Conservation (phyloP, 2,329 filamentous ascomycete genomes). For the Lasiodiplodia sp. region DNA sequence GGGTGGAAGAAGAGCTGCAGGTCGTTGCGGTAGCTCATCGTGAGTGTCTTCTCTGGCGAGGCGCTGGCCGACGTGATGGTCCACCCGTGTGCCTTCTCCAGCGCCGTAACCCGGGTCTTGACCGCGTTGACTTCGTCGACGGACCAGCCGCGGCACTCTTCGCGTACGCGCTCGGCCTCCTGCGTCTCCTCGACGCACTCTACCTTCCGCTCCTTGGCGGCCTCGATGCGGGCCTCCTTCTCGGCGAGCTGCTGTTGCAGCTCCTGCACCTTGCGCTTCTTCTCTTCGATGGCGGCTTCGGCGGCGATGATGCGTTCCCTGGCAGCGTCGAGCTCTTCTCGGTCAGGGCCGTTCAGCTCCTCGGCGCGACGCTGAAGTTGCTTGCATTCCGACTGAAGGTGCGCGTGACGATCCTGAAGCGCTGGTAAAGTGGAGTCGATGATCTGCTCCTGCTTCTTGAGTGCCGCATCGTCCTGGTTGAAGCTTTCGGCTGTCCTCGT, state of each 20-base stretch:
- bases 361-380: slow-evolving; percentile 74
- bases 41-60: slow-evolving; percentile 61
- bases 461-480: slow-evolving; percentile 71
- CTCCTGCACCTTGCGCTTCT: slow-evolving; percentile 70
- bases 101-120: slow-evolving; percentile 72
- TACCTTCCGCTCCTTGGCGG: slow-evolving; percentile 70
- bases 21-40: slow-evolving; percentile 75
- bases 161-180: slow-evolving; percentile 81
- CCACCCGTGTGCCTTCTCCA: slow-evolving; percentile 76
- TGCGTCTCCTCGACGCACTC: slow-evolving; percentile 76
- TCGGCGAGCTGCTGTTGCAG: slow-evolving; percentile 72
- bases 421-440: slow-evolving; percentile 72
- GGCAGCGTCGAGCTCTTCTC: slow-evolving; percentile 76
- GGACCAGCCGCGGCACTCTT: slow-evolving; percentile 90
- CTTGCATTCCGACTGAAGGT: slow-evolving; percentile 69
- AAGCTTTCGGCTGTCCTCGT: slow-evolving; percentile 78
- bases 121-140: slow-evolving; percentile 78
- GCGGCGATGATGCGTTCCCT: slow-evolving; percentile 71
- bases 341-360: slow-evolving; percentile 80
- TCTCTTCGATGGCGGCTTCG: slow-evolving; percentile 73
- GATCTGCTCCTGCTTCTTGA: slow-evolving; percentile 73
- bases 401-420: slow-evolving; percentile 66
- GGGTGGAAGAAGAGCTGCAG: slow-evolving; percentile 77
- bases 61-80: slow-evolving; percentile 68
- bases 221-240: slow-evolving; percentile 70